A percentile compares a stretch with the other conserved stretches of the same genome.
Conservation (phyloP, 257 asterid genomes). For the Ocimum tenuiflorum region DNA sequence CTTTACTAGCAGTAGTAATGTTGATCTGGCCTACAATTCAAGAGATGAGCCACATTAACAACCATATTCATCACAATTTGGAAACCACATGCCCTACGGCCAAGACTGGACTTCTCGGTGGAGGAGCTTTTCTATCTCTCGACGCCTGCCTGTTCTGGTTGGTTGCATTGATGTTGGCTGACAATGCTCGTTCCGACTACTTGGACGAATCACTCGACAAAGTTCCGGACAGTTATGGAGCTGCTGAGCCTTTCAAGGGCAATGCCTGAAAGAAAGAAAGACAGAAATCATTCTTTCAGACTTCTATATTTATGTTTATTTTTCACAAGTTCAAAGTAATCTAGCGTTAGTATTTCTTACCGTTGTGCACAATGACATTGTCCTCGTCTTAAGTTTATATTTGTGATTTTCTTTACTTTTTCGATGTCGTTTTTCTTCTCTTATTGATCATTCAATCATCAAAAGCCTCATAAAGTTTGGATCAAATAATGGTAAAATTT, state of each 20-base stretch:
- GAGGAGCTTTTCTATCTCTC: slow-evolving; percentile 91
- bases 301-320: no score
- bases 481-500: no score
- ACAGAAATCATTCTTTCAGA: neutral
- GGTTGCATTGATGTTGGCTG: slow-evolving; percentile 78
- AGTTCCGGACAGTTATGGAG: slow-evolving; percentile 15
- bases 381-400: no score
- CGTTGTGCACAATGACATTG: no score
- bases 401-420: no score
- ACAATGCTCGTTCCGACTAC: slow-evolving; percentile 73
- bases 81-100: slow-evolving; percentile 82
- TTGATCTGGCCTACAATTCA: slow-evolving; percentile 80
- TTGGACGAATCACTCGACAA: slow-evolving; percentile 39
- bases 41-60: slow-evolving; percentile 53
- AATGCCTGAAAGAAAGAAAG: slow-evolving; percentile 21
- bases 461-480: no score
- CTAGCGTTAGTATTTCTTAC: no score
- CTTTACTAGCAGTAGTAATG: slow-evolving; percentile 66
- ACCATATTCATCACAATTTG: slow-evolving; percentile 58
- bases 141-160: slow-evolving; percentile 82
- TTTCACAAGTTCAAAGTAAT: no score
- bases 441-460: no score
- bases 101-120: slow-evolving; percentile 92
- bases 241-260: slow-evolving; percentile 29
- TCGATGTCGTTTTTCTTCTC: no score